phyloP scores from a whole-genome alignment of 352 stramenopile species.

The Elongisporangium senticosum region DNA sequence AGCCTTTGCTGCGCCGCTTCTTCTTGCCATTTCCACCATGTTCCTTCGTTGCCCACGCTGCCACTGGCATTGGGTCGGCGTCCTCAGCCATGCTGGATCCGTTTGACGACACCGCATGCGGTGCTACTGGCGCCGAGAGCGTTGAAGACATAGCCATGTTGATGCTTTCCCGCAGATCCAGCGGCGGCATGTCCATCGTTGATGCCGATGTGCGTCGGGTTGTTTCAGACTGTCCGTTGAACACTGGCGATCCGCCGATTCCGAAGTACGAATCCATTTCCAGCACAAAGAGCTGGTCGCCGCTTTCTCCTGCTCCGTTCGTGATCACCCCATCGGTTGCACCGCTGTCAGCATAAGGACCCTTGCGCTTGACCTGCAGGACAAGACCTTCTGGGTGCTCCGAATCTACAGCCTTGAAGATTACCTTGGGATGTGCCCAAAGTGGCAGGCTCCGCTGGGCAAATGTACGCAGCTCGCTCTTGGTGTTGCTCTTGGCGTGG shows the following conservation, averaged over 20 bases:
- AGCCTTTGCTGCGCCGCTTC: constrained; percentile 3
- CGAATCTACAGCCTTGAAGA: constrained; percentile 49
- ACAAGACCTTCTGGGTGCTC: constrained; percentile 44
- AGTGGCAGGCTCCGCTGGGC: constrained; percentile 53
- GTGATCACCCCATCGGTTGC: not conserved
- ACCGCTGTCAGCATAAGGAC: constrained; percentile 30
- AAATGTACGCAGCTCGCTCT: constrained; percentile 68
- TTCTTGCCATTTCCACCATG: constrained; percentile 11
- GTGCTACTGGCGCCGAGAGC: constrained; percentile 24
- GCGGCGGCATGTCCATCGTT: constrained; percentile 42
- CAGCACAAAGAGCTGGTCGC: constrained; percentile 77
- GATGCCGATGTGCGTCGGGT: not conserved
- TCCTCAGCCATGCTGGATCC: not conserved
- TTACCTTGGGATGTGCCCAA: constrained; percentile 75
- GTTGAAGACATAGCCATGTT: constrained; percentile 76
- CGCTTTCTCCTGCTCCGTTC: constrained; percentile 13
- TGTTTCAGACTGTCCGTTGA: constrained; percentile 33
- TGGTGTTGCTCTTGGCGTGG: constrained; percentile 20
- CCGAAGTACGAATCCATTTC: constrained; percentile 87
- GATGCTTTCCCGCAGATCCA: constrained; percentile 64
- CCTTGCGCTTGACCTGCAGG: constrained; percentile 73
- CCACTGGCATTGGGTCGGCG: constrained; percentile 4
- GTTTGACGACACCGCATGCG: constrained; percentile 10
- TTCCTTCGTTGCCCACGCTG: constrained; percentile 1
- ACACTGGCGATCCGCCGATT: constrained; percentile 71